These are phyloP conservation scores for Suhomyces kunorum DNA, from an alignment of 1,139 yeast genomes.

Conservation along the genomic window DNA sequence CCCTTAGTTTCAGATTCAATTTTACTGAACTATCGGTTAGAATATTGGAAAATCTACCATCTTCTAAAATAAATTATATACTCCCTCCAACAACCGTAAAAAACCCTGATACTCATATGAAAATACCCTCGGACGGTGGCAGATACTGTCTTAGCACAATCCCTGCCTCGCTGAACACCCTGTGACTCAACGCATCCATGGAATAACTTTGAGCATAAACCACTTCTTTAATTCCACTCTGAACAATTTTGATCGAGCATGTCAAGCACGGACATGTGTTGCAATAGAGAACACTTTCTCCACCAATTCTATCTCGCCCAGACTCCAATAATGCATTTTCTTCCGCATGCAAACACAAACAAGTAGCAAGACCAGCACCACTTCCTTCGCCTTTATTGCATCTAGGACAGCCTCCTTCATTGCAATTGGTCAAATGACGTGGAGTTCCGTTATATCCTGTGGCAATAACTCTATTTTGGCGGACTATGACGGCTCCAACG, in stretches of 20 bases:
- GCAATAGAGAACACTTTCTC: conserved; percentile 67
- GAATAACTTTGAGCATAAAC: conserved; percentile 90
- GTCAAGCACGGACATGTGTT: conserved; percentile 98
- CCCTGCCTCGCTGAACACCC: conserved; percentile 73
- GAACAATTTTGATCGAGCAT: conserved; percentile 92
- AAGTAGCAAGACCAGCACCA: conserved; percentile 65
- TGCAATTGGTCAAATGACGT: conserved; percentile 80
- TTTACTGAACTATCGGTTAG: too few species aligned
- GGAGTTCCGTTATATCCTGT: conserved; percentile 99
- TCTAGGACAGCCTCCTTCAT: conserved; percentile 91
- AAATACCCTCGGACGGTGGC: conserved; percentile 56
- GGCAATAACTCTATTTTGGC: conserved; percentile 83
- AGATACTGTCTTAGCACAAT: conserved; percentile 72
- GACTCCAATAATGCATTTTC: conserved; percentile 94
- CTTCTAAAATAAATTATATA: too few species aligned
- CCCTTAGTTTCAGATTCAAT: too few species aligned
- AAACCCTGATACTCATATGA: conserved; percentile 30
- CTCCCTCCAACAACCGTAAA: too few species aligned
- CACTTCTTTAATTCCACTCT: conserved; percentile 88
- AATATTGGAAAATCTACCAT: too few species aligned
- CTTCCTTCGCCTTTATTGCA: conserved; percentile 76
- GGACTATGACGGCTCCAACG: conserved; percentile 92
- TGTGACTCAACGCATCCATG: conserved; percentile 78
- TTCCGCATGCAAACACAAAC: conserved; percentile 94
- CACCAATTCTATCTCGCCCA: conserved; percentile 76